Base-by-base conservation (phyloP, 2,329 filamentous ascomycete genomes). In the Venturiaceae sp. region DNA sequence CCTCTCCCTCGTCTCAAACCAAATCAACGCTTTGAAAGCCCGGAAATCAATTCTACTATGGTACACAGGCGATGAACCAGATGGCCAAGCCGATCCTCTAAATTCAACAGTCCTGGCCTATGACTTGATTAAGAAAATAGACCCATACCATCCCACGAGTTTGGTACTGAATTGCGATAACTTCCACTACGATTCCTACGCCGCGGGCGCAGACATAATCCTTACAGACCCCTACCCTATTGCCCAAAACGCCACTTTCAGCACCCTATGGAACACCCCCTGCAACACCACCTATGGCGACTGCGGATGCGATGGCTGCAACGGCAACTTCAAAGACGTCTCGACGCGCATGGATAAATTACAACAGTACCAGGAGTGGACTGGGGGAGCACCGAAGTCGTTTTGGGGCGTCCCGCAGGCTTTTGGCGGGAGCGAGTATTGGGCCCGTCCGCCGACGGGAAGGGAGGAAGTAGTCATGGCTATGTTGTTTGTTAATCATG, bases 221-320 rank as follows among this genome's bases (percentile, higher is more conserved):
- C 80, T 85, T 73, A 75, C 77, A 32, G 83, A 85, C 63, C 76
- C 77, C 0, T 86, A 85, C 66, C 82, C 83, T 0, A 75, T 86
- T 60, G 80, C 76, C 32, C 78, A 80, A 62, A 83, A 84, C 68
- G 69, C 75, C 4, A 79, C 74, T 2, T 82, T 72, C 62, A 81
- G 76, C 8, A 77, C 77, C 44, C 69, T 69, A 3, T 85, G 81
- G 74, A 73, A 75, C 60, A 85, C 82, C 0, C 67, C 69, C 0
- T 83, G 80, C 66, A 85, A 85, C 67, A 60, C 69, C 3, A 85
- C 82, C 0, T 80, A 83, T 56, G 83, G 83, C 61, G 79, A 81
- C 69, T 84, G 82, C 69, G 83, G 83, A 8, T 86, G 83, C 67
- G 83, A 86, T 65, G 78, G 81, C 67, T 86, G 83, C 66, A 63